Base-by-base conservation (phyloP, 163 green algal species). In the Scenedesmus sp. region DNA sequence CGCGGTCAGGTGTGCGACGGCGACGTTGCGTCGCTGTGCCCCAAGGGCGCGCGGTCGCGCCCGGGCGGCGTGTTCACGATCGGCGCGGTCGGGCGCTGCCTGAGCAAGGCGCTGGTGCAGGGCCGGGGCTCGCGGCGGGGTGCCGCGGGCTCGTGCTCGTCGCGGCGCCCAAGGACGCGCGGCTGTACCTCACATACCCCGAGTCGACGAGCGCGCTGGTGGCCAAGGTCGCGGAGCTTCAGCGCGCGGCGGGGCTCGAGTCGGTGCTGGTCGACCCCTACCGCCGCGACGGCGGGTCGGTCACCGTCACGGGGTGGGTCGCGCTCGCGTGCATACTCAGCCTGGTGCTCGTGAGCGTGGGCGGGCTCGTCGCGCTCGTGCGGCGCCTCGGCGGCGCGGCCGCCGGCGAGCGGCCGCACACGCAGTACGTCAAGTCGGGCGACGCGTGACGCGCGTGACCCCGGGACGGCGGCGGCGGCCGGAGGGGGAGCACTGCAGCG, bases 231-330 rank as follows among this genome's bases (percentile, higher is more conserved):
- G 81, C 86, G 2, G 74, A 91, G 66, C 71, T 91, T 75, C 85
- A 92, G 63, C 65, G 85, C 26, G 84, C 89, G 20, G 85, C 82
- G 51, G 84, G 86, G 20, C 29, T 92, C 14, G 75, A 89, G 47
- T 65, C 47, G 5, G 81, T 89, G 24, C 75, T 89, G 20, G 83
- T 89, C 0, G 70, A 89, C 39, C 81, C 83, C 18, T 80, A 81
- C 54, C 45, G 36, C 2, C 28, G 62, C 13, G 50, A 63, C 39
- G 79, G 79, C 39, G 66, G 80, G 83, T 42, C 50, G 77, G 79
- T 97, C 31, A 97, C 92, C 0, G 87, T 97, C 0, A 96, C 89
- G 6, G 93, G 93, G 44, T 97, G 93, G 93, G 87, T 95, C 4
- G 93, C 93, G 2, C 78, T 95, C 13, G 86, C 86, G 1, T 90